phyloP scores from a whole-genome alignment of 163 green algal species.

The Scenedesmus sp. region DNA sequence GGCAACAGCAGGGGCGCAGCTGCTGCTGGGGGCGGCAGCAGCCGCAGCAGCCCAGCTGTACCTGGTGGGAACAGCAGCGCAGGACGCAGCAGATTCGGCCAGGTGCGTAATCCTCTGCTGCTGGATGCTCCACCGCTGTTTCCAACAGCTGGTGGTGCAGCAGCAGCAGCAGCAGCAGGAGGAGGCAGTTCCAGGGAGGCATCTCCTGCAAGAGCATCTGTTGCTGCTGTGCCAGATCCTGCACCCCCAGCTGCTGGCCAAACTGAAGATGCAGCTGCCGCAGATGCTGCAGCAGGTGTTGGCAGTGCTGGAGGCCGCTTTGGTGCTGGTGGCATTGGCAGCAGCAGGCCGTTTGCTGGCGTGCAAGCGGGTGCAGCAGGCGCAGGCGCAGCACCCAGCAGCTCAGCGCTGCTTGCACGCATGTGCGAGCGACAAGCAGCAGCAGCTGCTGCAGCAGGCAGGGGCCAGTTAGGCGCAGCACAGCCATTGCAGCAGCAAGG shows the following conservation, averaged over 20 bases:
- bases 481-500: constrained; percentile 15
- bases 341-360: constrained; percentile 2
- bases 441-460: neutral
- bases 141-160: neutral
- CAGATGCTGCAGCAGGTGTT: neutral
- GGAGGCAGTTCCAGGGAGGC: neutral
- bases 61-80: neutral
- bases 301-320: neutral
- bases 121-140: neutral
- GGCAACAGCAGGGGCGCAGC: neutral
- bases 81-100: constrained; percentile 14
- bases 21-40: neutral
- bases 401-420: constrained; percentile 34
- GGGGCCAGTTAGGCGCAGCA: constrained; percentile 17
- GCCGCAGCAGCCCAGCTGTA: constrained; percentile 17
- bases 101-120: constrained; percentile 41
- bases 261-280: neutral
- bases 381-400: constrained; percentile 25
- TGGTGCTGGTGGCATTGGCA: neutral
- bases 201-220: neutral
- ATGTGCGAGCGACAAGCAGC: constrained; percentile 40
- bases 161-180: neutral
- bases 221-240: neutral
- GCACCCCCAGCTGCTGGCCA: neutral
- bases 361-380: constrained; percentile 19